These are phyloP conservation scores for Chamaecrista fasciculata DNA, from an alignment of 306 rosid species.

Conservation along the genomic window DNA sequence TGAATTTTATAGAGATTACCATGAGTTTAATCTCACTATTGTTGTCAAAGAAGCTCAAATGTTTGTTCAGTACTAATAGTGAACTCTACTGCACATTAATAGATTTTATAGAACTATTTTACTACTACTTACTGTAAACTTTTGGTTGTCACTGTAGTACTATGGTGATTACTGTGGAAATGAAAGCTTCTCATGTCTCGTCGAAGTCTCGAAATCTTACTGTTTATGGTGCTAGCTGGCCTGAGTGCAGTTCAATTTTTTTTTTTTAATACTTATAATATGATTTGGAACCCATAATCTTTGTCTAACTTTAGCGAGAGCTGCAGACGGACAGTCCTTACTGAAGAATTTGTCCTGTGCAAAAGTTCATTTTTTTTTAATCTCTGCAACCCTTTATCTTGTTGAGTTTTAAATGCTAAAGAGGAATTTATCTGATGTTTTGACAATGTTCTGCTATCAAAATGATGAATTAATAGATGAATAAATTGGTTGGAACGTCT, in stretches of 20 bases:
- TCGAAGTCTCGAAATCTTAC: not conserved
- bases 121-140: not conserved
- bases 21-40: not conserved
- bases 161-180: not conserved
- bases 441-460: not conserved
- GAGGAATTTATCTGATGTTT: not conserved
- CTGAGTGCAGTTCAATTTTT: not conserved
- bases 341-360: not conserved
- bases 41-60: not conserved
- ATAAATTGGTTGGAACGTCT: not conserved
- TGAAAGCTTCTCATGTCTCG: not conserved
- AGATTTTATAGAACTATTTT: not conserved
- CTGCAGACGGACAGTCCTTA: not conserved
- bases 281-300: constrained; percentile 2
- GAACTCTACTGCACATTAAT: not conserved
- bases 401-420: not conserved
- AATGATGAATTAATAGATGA: not conserved
- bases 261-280: not conserved
- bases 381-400: not conserved
- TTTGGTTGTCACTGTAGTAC: not conserved
- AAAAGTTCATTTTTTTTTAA: not conserved
- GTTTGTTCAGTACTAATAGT: not conserved
- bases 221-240: not conserved
- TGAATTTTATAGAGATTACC: not conserved
- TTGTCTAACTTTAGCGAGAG: constrained; percentile 2